Conservation (phyloP, 2,329 filamentous ascomycete genomes). For the Sclerotinia borealis region DNA sequence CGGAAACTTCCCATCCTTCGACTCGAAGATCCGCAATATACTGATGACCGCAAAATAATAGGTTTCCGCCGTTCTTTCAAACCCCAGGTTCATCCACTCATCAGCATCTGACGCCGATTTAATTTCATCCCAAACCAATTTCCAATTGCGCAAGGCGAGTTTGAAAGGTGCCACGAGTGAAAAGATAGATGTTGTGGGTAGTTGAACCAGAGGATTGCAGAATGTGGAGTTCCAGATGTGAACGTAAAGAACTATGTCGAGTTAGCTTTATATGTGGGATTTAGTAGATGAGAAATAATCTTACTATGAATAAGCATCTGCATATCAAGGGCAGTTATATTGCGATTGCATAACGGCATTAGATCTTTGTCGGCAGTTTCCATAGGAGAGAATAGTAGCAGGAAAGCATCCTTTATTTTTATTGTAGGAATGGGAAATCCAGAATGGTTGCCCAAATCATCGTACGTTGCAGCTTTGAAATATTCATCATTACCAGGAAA, state of each 20-base stretch:
- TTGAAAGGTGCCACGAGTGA: constrained; percentile 24
- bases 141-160: constrained; percentile 28
- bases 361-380: constrained; percentile 20
- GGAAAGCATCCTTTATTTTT: constrained; percentile 30
- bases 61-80: constrained; percentile 29
- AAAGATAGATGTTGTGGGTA: constrained; percentile 18
- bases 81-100: constrained; percentile 29
- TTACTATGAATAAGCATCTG: constrained; percentile 31
- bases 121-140: constrained; percentile 29
- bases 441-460: constrained; percentile 19
- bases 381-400: constrained; percentile 21
- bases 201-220: constrained; percentile 22
- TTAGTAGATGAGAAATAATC: not conserved
- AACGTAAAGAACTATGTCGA: constrained; percentile 27
- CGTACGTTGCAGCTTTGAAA: constrained; percentile 26
- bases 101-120: constrained; percentile 14
- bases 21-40: constrained; percentile 25
- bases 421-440: constrained; percentile 21
- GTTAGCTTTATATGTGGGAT: not conserved
- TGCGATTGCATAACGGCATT: constrained; percentile 15
- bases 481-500: constrained; percentile 28
- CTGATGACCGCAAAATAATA: constrained; percentile 26
- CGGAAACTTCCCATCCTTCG: constrained; percentile 21
- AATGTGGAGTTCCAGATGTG: constrained; percentile 28
- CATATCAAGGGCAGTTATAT: constrained; percentile 29